Conservation (phyloP, 768 basidiomycete genomes). For the Hypsizygus marmoreus region DNA sequence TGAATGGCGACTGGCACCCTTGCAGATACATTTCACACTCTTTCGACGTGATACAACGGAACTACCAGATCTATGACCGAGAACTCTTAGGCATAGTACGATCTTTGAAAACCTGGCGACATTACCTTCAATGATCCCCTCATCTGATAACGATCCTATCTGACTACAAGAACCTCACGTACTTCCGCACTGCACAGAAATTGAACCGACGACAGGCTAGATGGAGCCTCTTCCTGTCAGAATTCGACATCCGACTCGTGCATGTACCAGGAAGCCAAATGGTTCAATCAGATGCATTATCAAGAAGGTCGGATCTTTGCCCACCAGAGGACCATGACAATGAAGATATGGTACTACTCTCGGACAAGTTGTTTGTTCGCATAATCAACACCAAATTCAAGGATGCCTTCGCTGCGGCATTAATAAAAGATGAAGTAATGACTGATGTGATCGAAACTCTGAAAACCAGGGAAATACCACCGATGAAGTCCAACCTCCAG, state of each 20-base stretch:
- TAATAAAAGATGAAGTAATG: too few relatives aligned
- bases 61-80: constrained; percentile 41
- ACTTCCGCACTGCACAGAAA: constrained; percentile 16
- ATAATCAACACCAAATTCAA: too few relatives aligned
- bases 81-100: constrained; percentile 47
- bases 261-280: constrained; percentile 8
- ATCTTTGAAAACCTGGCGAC: constrained; percentile 31
- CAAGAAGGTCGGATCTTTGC: too few relatives aligned
- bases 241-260: constrained; percentile 5
- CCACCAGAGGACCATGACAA: too few relatives aligned
- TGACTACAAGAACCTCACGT: constrained; percentile 28
- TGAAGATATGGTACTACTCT: too few relatives aligned
- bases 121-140: constrained; percentile 21
- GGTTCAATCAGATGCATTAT: constrained; percentile 8
- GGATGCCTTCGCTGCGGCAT: too few relatives aligned
- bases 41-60: constrained; percentile 27
- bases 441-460: too few relatives aligned
- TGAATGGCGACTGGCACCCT: constrained; percentile 28
- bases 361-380: too few relatives aligned
- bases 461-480: too few relatives aligned
- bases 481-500: too few relatives aligned
- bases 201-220: constrained; percentile 9
- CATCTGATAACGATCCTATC: constrained; percentile 14
- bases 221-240: constrained; percentile 11
- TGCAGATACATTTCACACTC: constrained; percentile 34